Base-by-base conservation (phyloP, 164 flowering plant genomes). In the Stephania japonica region DNA sequence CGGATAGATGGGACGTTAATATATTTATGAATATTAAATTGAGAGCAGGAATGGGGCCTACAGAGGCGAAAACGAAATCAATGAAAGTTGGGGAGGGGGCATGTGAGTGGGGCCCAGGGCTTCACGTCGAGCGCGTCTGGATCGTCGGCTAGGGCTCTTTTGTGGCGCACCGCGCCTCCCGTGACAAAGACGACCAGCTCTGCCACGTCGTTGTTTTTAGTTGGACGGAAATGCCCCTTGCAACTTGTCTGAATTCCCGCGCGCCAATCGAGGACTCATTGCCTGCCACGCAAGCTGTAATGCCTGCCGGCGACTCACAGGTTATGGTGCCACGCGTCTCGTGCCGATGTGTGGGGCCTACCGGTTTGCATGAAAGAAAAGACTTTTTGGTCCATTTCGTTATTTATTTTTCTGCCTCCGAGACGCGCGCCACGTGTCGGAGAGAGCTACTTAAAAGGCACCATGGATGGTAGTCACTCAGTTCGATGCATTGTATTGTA, bases 61-160 rank as follows among this genome's bases (percentile, higher is more conserved):
- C 65, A n/a, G 66, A 16, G 4, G 14, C 6, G 47, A 10, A 62
- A 41, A 19, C 11, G 73, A 59, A n/a, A 18, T 59, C n/a, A 62
- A 6, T 26, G 44, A 32, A 32, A 32, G 38, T 32, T 4, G 38
- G 4, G 0, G n/a, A 7, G 21, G 38, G 25, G 24, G 41, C 67
- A 63, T 62, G 73, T 62, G 68, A 62, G 74, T 72, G 68, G 74
- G 74, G 14, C 67, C 74, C 68, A 41, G 11, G 10, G 6, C 11
- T 13, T 86, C 85, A 75, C 83, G 80, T 77, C 81, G 19, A 38
- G 77, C 81, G 66, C 86, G 81, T 84, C 87, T 80, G 84, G 80
- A 83, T 78, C 80, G 76, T 83, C 80, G 81, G 84, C 85, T 73
- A 64, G 42, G 14, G 27, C 62, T 21, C 44, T 12, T 16, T 7